phyloP scores from a whole-genome alignment of 1,284 basidiomycete genomes.

The Cryptococcus wingfieldii region DNA sequence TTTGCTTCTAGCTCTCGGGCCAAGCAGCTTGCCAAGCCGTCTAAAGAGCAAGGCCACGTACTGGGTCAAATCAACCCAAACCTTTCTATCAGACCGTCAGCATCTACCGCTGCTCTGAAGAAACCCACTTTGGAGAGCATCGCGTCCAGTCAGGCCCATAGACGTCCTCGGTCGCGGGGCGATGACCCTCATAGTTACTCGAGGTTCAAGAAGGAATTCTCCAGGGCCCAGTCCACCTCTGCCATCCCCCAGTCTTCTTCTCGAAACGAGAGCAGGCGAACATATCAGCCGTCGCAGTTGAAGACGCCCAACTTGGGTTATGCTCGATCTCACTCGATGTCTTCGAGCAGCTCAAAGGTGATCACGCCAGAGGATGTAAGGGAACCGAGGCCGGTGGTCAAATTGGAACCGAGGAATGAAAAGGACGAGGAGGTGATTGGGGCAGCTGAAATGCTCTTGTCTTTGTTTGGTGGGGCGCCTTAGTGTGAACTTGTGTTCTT shows the following conservation, averaged over 20 bases:
- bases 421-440: conserved; percentile 11
- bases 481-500: background rate
- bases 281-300: background rate
- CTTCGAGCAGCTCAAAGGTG: conserved; percentile 6
- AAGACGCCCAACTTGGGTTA: conserved; percentile 1
- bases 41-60: background rate
- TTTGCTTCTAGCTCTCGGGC: conserved; percentile 14
- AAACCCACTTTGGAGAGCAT: conserved; percentile 2
- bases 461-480: conserved; percentile 9
- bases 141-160: background rate
- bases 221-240: conserved; percentile 7
- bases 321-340: conserved; percentile 9
- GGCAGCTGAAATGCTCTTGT: conserved; percentile 14
- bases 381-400: background rate
- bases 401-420: background rate
- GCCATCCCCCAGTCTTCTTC: background rate
- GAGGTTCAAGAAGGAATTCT: conserved; percentile 9
- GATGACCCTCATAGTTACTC: background rate
- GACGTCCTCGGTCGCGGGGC: conserved; percentile 5
- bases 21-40: conserved; percentile 9
- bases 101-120: background rate
- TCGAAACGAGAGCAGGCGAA: background rate
- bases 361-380: conserved; percentile 11
- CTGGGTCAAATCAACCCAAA: conserved; percentile 11
- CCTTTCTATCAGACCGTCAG: background rate